Conservation (phyloP, 2,329 filamentous ascomycete genomes). For the Nemania sp. region DNA sequence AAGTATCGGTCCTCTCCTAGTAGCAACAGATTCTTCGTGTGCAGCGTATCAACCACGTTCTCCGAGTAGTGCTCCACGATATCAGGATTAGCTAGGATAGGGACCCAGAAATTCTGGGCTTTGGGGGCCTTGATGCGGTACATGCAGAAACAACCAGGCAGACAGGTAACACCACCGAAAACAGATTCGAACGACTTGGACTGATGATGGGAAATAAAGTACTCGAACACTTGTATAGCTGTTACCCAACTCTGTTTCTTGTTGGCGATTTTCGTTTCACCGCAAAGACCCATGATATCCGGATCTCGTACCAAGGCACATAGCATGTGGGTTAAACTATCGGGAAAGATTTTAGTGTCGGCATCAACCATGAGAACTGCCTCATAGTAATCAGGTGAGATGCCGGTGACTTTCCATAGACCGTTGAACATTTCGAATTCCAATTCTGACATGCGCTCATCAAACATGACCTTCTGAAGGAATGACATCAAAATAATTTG, state of each 20-base stretch:
- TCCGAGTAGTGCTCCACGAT: slow-evolving; percentile 99
- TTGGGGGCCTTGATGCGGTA: slow-evolving; percentile 99
- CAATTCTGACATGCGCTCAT: slow-evolving; percentile 99
- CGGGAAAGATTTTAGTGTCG: slow-evolving; percentile 98
- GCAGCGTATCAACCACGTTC: slow-evolving; percentile 97
- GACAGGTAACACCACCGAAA: slow-evolving; percentile 98
- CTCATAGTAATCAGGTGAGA: slow-evolving; percentile 98
- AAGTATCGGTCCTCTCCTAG: slow-evolving; percentile 97
- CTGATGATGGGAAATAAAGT: slow-evolving; percentile 98
- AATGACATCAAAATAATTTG: slow-evolving; percentile 99
- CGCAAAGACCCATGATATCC: slow-evolving; percentile 98
- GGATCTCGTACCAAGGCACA: slow-evolving; percentile 99
- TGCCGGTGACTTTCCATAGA: slow-evolving; percentile 97
- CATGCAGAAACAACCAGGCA: slow-evolving; percentile 99
- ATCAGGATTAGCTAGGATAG: slow-evolving; percentile 97
- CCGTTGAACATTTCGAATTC: slow-evolving; percentile 99
- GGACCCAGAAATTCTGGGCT: slow-evolving; percentile 99
- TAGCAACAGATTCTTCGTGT: slow-evolving; percentile 95
- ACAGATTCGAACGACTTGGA: slow-evolving; percentile 98
- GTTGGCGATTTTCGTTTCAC: slow-evolving; percentile 99
- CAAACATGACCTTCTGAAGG: slow-evolving; percentile 99
- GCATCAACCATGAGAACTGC: slow-evolving; percentile 99
- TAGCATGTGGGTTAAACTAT: slow-evolving; percentile 98
- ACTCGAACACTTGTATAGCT: slow-evolving; percentile 99
- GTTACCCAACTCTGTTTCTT: slow-evolving; percentile 95